Percentiles rank a stretch among this genome's conserved stretches.
phyloP scores from a whole-genome alignment of 2,329 filamentous ascomycete genomes.

The Chaetomium sp. region DNA sequence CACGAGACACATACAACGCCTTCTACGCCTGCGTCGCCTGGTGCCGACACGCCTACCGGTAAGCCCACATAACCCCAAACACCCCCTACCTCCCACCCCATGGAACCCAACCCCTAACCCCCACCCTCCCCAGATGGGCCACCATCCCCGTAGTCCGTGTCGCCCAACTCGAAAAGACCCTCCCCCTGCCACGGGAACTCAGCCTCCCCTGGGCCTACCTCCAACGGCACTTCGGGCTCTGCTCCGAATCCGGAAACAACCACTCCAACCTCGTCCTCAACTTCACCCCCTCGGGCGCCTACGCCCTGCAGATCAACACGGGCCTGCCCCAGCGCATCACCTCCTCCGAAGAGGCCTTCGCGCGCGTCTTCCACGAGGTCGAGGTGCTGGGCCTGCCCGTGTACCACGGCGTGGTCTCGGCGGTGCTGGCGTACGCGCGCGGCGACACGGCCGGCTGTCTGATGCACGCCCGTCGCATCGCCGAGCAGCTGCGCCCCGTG shows the following conservation, averaged over 20 bases:
- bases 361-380: conserved; percentile 38
- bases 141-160: conserved; percentile 40
- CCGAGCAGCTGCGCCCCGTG: conserved; percentile 32
- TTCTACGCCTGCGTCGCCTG: conserved; percentile 41
- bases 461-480: conserved; percentile 30
- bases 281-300: conserved; percentile 36
- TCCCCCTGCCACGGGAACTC: conserved; percentile 40
- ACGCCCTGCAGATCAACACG: conserved; percentile 39
- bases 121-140: conserved; percentile 36
- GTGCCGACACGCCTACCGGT: conserved; percentile 40
- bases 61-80: background rate
- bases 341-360: conserved; percentile 40
- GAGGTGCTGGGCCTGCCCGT: conserved; percentile 38
- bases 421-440: conserved; percentile 34
- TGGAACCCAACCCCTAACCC: background rate
- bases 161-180: conserved; percentile 39
- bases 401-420: conserved; percentile 38
- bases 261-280: conserved; percentile 40
- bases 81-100: background rate
- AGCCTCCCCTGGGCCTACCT: conserved; percentile 39
- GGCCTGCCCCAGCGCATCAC: conserved; percentile 37
- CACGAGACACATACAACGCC: conserved; percentile 40
- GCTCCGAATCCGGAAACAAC: conserved; percentile 40
- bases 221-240: conserved; percentile 39
- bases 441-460: conserved; percentile 32